Conservation (phyloP, 1,284 basidiomycete genomes). For the Spongispora temasekensis region DNA sequence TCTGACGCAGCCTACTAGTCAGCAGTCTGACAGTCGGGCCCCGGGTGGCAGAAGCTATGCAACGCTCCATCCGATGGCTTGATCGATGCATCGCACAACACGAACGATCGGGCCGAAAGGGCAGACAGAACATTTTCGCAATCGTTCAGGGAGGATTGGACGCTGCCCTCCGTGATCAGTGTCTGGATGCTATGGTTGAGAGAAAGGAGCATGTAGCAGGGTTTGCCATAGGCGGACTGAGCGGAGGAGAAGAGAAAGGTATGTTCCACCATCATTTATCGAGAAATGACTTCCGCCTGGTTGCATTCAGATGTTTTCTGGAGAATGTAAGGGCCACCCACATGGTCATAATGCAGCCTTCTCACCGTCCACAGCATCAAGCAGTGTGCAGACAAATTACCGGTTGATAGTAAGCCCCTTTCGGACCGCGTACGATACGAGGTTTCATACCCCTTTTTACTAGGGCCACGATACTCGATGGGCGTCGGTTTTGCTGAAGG, state of each 20-base stretch:
- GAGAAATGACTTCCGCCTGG: slow-evolving; percentile 8
- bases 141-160: slow-evolving; percentile 87
- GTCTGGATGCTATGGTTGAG: slow-evolving; percentile 78
- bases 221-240: slow-evolving; percentile 82
- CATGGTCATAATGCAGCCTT: slow-evolving; percentile 3
- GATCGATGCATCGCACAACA: slow-evolving; percentile 81
- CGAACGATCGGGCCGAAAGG: slow-evolving; percentile 59
- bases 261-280: slow-evolving; percentile 12
- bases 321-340: slow-evolving; percentile 60
- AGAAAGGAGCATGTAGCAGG: slow-evolving; percentile 72
- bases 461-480: slow-evolving; percentile 87
- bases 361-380: slow-evolving; percentile 57
- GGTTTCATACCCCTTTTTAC: slow-evolving; percentile 13
- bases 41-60: slow-evolving; percentile 82
- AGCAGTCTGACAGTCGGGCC: slow-evolving; percentile 73
- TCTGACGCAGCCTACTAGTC: slow-evolving; percentile 43
- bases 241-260: slow-evolving; percentile 88
- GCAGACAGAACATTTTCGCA: slow-evolving; percentile 79
- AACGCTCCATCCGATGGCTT: slow-evolving; percentile 79
- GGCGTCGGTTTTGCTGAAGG: slow-evolving; percentile 89
- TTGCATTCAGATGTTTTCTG: slow-evolving; percentile 69
- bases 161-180: slow-evolving; percentile 63
- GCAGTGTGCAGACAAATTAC: slow-evolving; percentile 75
- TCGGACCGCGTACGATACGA: neutral
- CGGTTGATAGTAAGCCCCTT: slow-evolving; percentile 62